Conservation (phyloP, 495 filamentous ascomycete genomes). For the Penicillium canescens region DNA sequence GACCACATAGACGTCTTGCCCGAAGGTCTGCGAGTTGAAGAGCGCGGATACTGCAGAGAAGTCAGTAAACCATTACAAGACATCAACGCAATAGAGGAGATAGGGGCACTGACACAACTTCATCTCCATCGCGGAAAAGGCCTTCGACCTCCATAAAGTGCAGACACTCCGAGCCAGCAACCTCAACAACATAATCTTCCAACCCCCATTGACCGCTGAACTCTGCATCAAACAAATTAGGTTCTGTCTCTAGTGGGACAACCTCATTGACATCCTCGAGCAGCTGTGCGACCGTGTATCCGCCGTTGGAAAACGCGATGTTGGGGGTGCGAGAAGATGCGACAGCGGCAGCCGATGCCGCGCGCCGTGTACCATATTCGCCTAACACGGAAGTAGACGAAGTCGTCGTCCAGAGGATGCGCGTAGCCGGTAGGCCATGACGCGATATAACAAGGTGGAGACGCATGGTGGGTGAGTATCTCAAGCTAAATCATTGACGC, state of each 20-base stretch:
- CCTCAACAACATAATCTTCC: constrained; percentile 89
- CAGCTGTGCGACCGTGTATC: constrained; percentile 74
- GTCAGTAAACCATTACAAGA: background rate
- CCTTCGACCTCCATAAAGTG: constrained; percentile 76
- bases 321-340: constrained; percentile 41
- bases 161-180: constrained; percentile 81
- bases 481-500: constrained; percentile 18
- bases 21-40: constrained; percentile 74
- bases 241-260: constrained; percentile 76
- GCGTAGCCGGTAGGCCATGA: constrained; percentile 72
- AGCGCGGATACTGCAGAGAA: constrained; percentile 68
- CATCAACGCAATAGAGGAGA: background rate
- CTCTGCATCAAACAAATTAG: constrained; percentile 35
- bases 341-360: constrained; percentile 35
- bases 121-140: constrained; percentile 79
- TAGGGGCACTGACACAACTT: constrained; percentile 65
- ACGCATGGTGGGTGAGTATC: constrained; percentile 57
- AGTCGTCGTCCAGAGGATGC: constrained; percentile 68
- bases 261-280: constrained; percentile 81
- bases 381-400: constrained; percentile 34
- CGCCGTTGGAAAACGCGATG: constrained; percentile 50
- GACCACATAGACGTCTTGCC: constrained; percentile 71
- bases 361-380: constrained; percentile 21
- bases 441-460: constrained; percentile 81
- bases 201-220: constrained; percentile 71